Evolutionary conservation across 2,329 filamentous ascomycete genomes (phyloP).

Genomic region (Colletotrichum spinosum): DNA sequence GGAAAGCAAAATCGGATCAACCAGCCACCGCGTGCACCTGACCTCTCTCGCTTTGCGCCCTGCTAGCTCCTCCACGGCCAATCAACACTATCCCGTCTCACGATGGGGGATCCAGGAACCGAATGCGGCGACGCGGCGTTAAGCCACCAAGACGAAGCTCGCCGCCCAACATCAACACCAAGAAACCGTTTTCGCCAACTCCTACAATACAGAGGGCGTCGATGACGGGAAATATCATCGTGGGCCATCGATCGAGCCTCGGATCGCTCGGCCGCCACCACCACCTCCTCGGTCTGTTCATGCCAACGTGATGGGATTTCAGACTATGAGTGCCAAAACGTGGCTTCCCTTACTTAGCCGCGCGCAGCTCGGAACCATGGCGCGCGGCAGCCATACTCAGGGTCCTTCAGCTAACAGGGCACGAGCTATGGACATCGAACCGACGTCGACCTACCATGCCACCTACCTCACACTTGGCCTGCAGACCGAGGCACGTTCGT

Average conservation of each 20-base stretch:
- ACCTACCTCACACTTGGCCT: no score
- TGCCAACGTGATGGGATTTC: conserved; percentile 12
- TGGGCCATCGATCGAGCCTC: conserved; percentile 11
- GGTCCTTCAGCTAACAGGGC: not conserved
- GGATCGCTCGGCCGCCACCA: not conserved
- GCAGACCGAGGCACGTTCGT: no score
- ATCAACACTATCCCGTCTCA: not conserved
- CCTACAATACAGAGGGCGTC: not conserved
- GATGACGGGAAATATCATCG: not conserved
- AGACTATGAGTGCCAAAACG: not conserved
- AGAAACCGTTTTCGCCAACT: not conserved
- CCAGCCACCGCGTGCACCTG: not conserved
- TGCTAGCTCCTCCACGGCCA: not conserved
- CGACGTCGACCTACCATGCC: no score
- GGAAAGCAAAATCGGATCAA: not conserved
- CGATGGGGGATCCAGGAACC: not conserved
- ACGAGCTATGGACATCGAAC: no score
- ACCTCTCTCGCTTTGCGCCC: not conserved
- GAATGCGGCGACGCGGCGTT: not conserved
- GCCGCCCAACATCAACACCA: not conserved
- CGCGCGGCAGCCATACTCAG: conserved; percentile 1
- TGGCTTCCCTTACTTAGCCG: conserved; percentile 8
- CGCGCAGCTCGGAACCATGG: conserved; percentile 2
- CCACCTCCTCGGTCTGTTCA: conserved; percentile 6
- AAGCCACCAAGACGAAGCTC: not conserved